Evolutionary conservation across 129 eudicot genomes (phyloP).

Genomic region (Lonicera japonica): DNA sequence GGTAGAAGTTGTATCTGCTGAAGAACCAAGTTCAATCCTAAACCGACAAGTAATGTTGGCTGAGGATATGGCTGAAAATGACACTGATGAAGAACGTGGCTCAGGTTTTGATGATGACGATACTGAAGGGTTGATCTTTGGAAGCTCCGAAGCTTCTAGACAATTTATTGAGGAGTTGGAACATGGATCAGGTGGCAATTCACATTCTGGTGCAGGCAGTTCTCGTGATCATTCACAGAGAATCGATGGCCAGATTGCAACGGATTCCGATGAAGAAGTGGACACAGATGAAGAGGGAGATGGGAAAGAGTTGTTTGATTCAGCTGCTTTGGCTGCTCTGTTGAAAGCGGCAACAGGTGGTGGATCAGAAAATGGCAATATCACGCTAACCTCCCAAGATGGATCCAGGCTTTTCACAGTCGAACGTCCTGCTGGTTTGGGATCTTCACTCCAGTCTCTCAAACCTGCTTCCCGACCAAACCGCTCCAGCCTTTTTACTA

Average conservation of each 20-base stretch:
- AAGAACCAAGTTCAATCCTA: not conserved
- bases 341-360: conserved; percentile 89
- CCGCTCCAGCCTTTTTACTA: conserved; percentile 40
- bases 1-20: conserved; percentile 4
- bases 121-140: conserved; percentile 50
- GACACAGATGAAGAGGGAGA: conserved; percentile 80
- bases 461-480: conserved; percentile 58
- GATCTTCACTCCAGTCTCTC: conserved; percentile 56
- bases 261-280: conserved; percentile 88
- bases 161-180: conserved; percentile 64
- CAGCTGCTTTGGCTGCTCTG: conserved; percentile 89
- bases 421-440: conserved; percentile 93
- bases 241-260: conserved; percentile 77
- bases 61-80: conserved; percentile 23
- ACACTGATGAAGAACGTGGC: conserved; percentile 33
- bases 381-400: conserved; percentile 72
- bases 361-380: conserved; percentile 53
- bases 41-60: not conserved
- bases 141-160: conserved; percentile 65
- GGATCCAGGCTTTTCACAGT: conserved; percentile 85
- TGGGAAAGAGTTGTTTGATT: conserved; percentile 76
- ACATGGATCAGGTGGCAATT: conserved; percentile 41
- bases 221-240: conserved; percentile 42
- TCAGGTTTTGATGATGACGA: conserved; percentile 41
- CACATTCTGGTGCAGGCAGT: conserved; percentile 31